Evolutionary conservation across 345 rosid species (phyloP), one percentile per base, ranked within the genome.

Genomic region (Eutrema japonicum): DNA sequence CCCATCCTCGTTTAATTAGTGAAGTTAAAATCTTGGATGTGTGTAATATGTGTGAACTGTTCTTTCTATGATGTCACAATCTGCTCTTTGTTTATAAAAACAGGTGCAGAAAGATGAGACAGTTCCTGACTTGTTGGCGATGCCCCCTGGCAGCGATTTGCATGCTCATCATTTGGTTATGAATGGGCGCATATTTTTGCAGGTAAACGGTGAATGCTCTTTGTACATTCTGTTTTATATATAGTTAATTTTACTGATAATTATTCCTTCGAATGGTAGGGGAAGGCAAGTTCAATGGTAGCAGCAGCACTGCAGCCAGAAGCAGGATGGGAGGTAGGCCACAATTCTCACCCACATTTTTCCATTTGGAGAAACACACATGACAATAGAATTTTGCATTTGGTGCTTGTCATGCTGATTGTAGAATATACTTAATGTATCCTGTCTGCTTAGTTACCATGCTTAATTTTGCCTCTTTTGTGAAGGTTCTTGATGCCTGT

Each of bases 201-300:
- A 94, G 78, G 98, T 94, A 76, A 75, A 79, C 45, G 10, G 36
- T 55, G 56, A 30, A 38, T 64, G 12, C 7, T 75, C 51, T 68
- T 68, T 46, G 13, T 61, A 11, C 40, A 38, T 10, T 63, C 16
- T 54, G 53, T 45, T 36, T 7, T 4, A 35, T 70, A 18, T 58
- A 12, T 50, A 36, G 7, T 61, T 62, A 8, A 8, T 10, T 38
- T 29, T 67, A 16, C 74, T 48, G 26, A 41, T 48, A 43, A 11
- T 41, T 63, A 66, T 61, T 35, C 26, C 63, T 56, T 47, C 3
- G 58, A 66, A 38, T 68, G 54, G 42, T 73, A 94, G 98, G 98
- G 98, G 45, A 94, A 89, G 78, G 97, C 93, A 81, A 94, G 98
- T 79, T 86, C 95, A 55, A 88, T 94, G 98, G 97, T 87, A 64